A percentile compares a stretch with the other conserved stretches of the same genome.
Evolutionary conservation across 1,284 basidiomycete species (phyloP).

Genomic region (Rhodotorula sp.): DNA sequence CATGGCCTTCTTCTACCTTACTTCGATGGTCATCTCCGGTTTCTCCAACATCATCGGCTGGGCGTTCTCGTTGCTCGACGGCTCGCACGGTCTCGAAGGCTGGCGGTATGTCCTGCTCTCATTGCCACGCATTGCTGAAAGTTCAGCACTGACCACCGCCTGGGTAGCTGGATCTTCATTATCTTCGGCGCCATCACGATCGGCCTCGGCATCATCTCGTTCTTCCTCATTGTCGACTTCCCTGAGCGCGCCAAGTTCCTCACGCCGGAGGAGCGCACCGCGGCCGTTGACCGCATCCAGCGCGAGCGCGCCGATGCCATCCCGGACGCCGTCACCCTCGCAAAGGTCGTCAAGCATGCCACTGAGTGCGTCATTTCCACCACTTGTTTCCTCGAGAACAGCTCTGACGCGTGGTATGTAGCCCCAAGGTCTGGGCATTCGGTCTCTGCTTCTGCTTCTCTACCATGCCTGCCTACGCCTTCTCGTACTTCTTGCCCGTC

Average conservation of each 20-base stretch:
- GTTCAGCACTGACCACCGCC: background rate
- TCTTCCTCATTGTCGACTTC: constrained; percentile 51
- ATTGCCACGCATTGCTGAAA: background rate
- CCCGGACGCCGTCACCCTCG: constrained; percentile 50
- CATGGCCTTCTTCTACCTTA: constrained; percentile 54
- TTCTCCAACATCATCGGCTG: constrained; percentile 48
- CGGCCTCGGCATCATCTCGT: constrained; percentile 48
- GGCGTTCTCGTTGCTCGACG: constrained; percentile 46
- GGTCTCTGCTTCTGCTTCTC: constrained; percentile 50
- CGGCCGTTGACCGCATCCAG: constrained; percentile 53
- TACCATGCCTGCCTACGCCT: constrained; percentile 37
- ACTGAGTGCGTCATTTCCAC: constrained; percentile 36
- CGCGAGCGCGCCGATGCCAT: constrained; percentile 54
- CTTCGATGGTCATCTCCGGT: constrained; percentile 51
- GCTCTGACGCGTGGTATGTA: background rate
- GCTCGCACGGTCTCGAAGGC: constrained; percentile 42
- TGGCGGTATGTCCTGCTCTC: constrained; percentile 47
- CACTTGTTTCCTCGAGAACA: background rate
- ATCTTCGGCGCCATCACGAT: constrained; percentile 49
- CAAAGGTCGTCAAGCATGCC: constrained; percentile 50
- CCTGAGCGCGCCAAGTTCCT: constrained; percentile 56
- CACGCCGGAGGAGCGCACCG: constrained; percentile 49
- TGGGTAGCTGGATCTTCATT: constrained; percentile 26
- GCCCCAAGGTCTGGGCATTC: constrained; percentile 54
- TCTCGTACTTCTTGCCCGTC: constrained; percentile 52